Base-by-base conservation (phyloP, 345 rosid species). In the Euphorbia peplus region DNA sequence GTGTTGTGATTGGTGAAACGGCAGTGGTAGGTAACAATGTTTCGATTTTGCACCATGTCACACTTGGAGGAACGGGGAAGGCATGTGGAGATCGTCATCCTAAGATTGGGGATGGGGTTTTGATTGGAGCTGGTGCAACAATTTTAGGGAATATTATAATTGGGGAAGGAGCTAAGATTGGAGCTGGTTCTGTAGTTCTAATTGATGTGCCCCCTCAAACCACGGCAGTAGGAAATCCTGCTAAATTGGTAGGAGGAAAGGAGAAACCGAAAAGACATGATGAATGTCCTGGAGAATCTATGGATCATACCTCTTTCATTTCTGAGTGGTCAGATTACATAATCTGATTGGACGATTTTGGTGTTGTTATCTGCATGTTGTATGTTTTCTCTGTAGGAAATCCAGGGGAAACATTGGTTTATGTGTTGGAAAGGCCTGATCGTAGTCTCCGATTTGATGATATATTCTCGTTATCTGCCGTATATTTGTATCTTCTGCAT, bases 221-320 rank as follows among this genome's bases (percentile, higher is more conserved):
- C 14, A 95, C 97, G 1, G 97, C 90, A 0, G 97, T 91, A 14
- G 97, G 99, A 53, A 93, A 93, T 72, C 99, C 97, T 0, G 99
- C 99, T 1, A 91, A 87, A 81, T 85, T 95, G 51, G 95, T 91
- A 0, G 96, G 97, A 66, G 95, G 97, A 21, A 95, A 91, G 75
- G 93, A 87, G 60, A 84, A 72, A 68, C 93, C 95, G 0, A 65
- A 86, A 1, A 80, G 41, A 72, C 80, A 74, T 39, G 95, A 89
- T 71, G 97, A 90, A 51, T 85, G 85, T 73, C 95, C 97, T 0
- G 96, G 96, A 70, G 97, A 95, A 72, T 85, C 96, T 21, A 95
- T 95, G 99, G 97, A 95, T 83, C 99, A 95, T 42, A 95, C 97
- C 60, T 95, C 96, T 0, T 92, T 90, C 73, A 90, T 92, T 63